Evolutionary conservation across 495 filamentous ascomycete genomes (phyloP), one percentile per base, ranked within the genome.

Genomic region (Hypoxylon lienhwacheense): DNA sequence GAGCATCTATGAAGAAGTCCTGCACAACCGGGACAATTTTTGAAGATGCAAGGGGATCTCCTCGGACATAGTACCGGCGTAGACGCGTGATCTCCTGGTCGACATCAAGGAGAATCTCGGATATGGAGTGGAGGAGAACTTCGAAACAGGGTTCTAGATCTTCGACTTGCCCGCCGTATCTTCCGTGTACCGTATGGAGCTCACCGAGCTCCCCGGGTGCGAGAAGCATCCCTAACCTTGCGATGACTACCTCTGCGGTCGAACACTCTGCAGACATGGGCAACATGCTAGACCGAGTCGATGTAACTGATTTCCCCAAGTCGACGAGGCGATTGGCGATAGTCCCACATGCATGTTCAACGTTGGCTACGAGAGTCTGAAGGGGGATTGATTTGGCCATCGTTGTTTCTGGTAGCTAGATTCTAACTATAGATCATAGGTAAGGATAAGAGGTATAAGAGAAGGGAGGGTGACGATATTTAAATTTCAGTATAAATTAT

Each of bases 1-100:
- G 50, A 12, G 46, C 50, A 25, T 61, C 46, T 46, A 54, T 47
- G 21, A 61, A 55, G 22, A 61, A 50, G 46, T 61, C 57, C 19
- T 55, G 57, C 12, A 55, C 26, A 22, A 35, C 57, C 5, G 50
- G 57, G 5, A 55, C 46, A 4, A 35, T 22, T 35, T 55, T 60
- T 7, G 45, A 50, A 19, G 57, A 44, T 29, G 50, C 57, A 34
- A 55, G 50, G 16, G 57, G 57, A 16, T 55, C 57, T 29, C 57
- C 57, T 34, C 45, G 22, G 4, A 34, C 36, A 16, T 45, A 31
- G 32, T 51, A 61, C 7, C 57, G 57, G 17, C 46, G 57, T 14
- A 54, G 15, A 25, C 57, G 57, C 1, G 44, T 55, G 6, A 50
- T 42, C 24, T 61, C 50, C 5, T 53, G 34, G 22, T 61, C 50